Evolutionary conservation across 2,329 filamentous ascomycete genomes (phyloP), one percentile per base, ranked within the genome.

Genomic region (Exophiala lecanii-corni): DNA sequence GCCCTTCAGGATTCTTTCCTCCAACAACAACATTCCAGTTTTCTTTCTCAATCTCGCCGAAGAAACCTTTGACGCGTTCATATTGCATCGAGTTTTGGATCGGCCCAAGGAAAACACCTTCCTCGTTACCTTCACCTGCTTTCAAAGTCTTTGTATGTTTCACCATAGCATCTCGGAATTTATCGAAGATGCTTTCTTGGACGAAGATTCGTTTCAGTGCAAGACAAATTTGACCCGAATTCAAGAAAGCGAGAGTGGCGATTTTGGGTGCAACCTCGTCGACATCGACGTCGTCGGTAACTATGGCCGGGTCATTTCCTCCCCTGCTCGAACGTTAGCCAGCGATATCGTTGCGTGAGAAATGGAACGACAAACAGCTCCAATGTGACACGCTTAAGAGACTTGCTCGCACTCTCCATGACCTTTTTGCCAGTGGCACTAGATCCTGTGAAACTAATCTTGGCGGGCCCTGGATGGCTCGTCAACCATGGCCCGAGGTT

Each of bases 11-110:
- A 9, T 66, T 60, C 18, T 65, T 59, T 32, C 75, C 75, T 12
- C 73, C 75, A 9, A 69, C 53, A 1, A 72, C 73, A 33, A 77
- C 66, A 12, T 71, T 70, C 54, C 74, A 71, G 39, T 75, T 74
- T 30, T 75, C 72, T 48, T 67, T 65, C 53, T 72, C 68, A 46
- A 73, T 76, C 36, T 79, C 75, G 5, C 68, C 66, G 40, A 82
- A 70, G 46, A 81, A 71, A 7, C 65, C 60, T 53, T 73, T 74
- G 19, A 79, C 76, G 20, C 72, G 72, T 31, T 81, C 74, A 55
- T 72, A 84, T 60, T 84, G 81, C 72, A 78, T 74, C 50, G 69
- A 61, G 61, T 84, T 85, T 47, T 81, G 78, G 2, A 84, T 61
- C 0, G 81, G 81, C 1, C 80, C 82, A 1, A 81, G 74, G 43